Evolutionary conservation across 2,329 filamentous ascomycete species (phyloP).

Genomic region (Ophiostoma sp.): DNA sequence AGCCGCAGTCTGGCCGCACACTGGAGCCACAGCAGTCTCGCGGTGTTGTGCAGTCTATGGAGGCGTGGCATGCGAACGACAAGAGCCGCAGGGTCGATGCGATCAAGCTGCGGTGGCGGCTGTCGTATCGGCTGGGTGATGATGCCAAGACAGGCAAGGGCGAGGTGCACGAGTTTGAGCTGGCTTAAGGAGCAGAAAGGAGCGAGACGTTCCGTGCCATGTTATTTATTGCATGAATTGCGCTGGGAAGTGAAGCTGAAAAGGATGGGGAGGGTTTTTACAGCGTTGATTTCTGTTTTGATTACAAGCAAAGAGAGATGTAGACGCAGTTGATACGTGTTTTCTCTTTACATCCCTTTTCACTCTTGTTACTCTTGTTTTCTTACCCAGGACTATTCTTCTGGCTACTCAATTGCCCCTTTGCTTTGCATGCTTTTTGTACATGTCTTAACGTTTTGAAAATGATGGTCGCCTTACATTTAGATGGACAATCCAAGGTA

Average conservation of each 20-base stretch:
- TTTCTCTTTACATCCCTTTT: not conserved
- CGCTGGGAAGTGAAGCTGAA: not conserved
- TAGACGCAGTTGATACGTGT: not conserved
- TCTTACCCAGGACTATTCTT: too few species aligned
- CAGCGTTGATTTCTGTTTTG: not conserved
- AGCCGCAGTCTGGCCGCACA: slow-evolving; percentile 79
- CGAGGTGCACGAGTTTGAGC: slow-evolving; percentile 75
- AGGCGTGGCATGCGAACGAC: slow-evolving; percentile 72
- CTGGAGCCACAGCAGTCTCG: slow-evolving; percentile 70
- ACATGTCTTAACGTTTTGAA: not conserved
- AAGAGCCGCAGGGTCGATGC: slow-evolving; percentile 65
- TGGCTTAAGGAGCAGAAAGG: slow-evolving; percentile 53
- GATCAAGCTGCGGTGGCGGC: slow-evolving; percentile 90
- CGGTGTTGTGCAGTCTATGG: slow-evolving; percentile 80
- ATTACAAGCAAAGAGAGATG: not conserved
- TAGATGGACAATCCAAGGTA: not conserved
- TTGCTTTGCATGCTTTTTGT: not conserved
- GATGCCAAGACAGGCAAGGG: slow-evolving; percentile 76
- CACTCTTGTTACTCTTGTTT: not conserved
- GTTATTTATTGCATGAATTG: not conserved
- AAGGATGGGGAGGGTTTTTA: not conserved
- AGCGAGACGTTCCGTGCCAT: not conserved
- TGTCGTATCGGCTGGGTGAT: slow-evolving; percentile 69
- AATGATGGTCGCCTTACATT: not conserved
- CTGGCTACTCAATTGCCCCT: not conserved